Evolutionary conservation across 129 eudicot species (phyloP).

Genomic region (Saussurea involucrata): DNA sequence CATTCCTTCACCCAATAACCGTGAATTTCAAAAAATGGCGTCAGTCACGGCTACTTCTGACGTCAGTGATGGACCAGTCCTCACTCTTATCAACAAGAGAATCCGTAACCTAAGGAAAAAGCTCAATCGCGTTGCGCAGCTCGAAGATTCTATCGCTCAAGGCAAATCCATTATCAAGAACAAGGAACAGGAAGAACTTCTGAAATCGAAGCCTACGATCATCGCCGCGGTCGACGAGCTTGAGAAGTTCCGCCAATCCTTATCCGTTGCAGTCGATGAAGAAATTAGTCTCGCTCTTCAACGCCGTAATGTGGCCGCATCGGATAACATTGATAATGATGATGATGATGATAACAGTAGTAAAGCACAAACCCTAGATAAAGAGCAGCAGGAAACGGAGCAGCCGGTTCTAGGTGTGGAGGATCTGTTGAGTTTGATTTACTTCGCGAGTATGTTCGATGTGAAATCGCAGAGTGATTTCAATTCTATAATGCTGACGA

Average conservation of each 20-base stretch:
- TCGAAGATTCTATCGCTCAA: constrained; percentile 61
- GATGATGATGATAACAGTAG: not conserved
- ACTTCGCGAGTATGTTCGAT: constrained; percentile 82
- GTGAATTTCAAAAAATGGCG: constrained; percentile 18
- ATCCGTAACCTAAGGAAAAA: constrained; percentile 81
- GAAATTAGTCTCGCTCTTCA: constrained; percentile 36
- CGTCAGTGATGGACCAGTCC: constrained; percentile 73
- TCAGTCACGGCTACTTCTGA: constrained; percentile 44
- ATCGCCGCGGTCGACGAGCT: constrained; percentile 74
- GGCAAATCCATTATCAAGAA: constrained; percentile 64
- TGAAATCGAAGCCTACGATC: constrained; percentile 54
- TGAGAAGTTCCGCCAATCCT: constrained; percentile 71
- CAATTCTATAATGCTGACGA: constrained; percentile 55
- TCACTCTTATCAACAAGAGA: constrained; percentile 78
- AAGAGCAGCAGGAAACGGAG: constrained; percentile 4
- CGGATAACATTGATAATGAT: constrained; percentile 3
- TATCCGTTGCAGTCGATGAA: constrained; percentile 53
- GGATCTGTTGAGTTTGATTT: constrained; percentile 65
- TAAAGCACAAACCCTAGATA: constrained; percentile 12
- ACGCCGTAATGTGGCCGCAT: not conserved
- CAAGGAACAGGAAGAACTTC: constrained; percentile 73
- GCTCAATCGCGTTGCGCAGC: constrained; percentile 66
- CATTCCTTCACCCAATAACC: not conserved
- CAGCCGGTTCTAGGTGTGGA: not conserved
- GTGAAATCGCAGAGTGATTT: constrained; percentile 58